Percentiles rank a stretch among this genome's conserved stretches.
These are phyloP conservation scores for Lasiosphaeria miniovina DNA, from an alignment of 495 filamentous ascomycete genomes.

Conservation along the genomic window DNA sequence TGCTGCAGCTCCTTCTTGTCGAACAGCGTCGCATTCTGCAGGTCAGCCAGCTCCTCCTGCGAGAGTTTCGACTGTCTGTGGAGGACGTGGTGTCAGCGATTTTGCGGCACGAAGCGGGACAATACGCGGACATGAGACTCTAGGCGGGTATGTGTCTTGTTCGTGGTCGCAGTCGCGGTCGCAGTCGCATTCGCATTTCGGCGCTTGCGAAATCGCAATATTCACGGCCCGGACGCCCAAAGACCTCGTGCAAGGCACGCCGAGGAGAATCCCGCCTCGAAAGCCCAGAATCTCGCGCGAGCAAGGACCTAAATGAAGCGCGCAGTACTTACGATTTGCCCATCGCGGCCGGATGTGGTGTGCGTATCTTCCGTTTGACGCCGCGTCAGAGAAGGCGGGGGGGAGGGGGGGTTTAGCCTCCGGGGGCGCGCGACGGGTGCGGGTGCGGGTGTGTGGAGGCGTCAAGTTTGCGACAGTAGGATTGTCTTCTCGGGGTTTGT, in stretches of 20 bases:
- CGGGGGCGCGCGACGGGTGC: background rate
- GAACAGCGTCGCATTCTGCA: conserved; percentile 95
- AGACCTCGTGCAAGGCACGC: background rate
- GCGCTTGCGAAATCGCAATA: background rate
- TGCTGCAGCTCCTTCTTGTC: conserved; percentile 99
- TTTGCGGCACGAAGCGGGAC: background rate
- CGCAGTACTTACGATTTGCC: conserved; percentile 44
- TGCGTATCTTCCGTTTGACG: background rate
- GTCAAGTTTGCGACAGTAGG: too few species aligned
- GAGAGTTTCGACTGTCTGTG: conserved; percentile 89
- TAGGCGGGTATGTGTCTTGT: background rate
- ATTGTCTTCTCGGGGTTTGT: too few species aligned
- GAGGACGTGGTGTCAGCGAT: conserved; percentile 13
- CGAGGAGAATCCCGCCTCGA: too few species aligned
- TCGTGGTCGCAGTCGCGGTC: background rate
- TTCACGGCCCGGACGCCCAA: background rate
- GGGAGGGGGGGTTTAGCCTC: background rate
- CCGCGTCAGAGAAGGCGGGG: conserved; percentile 2
- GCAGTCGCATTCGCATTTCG: background rate
- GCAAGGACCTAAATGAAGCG: conserved; percentile 6
- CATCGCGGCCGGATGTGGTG: conserved; percentile 29
- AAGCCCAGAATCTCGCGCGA: conserved; percentile 3
- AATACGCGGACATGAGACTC: too few species aligned
- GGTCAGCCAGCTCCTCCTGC: conserved; percentile 86
- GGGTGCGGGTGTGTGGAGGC: background rate